phyloP scores from a whole-genome alignment of 768 basidiomycete species.

The Clavaria fumosa region DNA sequence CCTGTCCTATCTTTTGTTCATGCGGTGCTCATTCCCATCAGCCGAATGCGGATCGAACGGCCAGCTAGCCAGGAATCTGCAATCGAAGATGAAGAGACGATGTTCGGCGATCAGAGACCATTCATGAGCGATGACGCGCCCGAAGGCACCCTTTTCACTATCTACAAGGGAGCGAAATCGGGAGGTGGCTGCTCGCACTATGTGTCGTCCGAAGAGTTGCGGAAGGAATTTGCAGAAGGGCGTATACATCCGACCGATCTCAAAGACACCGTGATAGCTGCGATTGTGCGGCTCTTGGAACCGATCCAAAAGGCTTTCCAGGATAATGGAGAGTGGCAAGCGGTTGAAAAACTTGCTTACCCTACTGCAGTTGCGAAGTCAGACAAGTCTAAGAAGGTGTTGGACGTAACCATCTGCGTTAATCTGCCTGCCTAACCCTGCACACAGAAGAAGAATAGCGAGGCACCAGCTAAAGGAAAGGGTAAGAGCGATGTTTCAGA shows the following conservation, averaged over 20 bases:
- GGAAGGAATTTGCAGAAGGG: conserved; percentile 60
- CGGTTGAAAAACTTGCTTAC: conserved; percentile 66
- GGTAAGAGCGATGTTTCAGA: too few relatives aligned
- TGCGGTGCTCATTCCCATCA: conserved; percentile 81
- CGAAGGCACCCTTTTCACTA: conserved; percentile 65
- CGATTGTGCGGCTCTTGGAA: conserved; percentile 57
- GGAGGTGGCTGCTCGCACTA: conserved; percentile 78
- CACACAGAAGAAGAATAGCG: too few relatives aligned
- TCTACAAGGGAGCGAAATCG: conserved; percentile 63
- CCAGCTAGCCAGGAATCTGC: conserved; percentile 33
- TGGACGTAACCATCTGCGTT: too few relatives aligned
- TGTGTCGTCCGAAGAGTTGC: conserved; percentile 42
- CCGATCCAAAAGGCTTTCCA: conserved; percentile 73
- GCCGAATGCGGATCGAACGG: conserved; percentile 53
- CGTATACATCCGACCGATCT: conserved; percentile 82
- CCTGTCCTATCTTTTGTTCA: conserved; percentile 75
- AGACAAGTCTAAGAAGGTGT: conserved; percentile 50
- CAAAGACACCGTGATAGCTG: conserved; percentile 62
- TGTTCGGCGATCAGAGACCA: conserved; percentile 35
- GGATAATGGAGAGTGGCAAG: conserved; percentile 67
- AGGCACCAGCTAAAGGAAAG: too few relatives aligned
- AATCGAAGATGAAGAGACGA: conserved; percentile 21
- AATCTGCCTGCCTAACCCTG: too few relatives aligned
- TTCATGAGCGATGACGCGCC: conserved; percentile 62
- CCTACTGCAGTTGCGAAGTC: conserved; percentile 55